These are phyloP conservation scores for Allomyces arbusculus DNA, from an alignment of 192 early-diverging fungal species.

Conservation along the genomic window DNA sequence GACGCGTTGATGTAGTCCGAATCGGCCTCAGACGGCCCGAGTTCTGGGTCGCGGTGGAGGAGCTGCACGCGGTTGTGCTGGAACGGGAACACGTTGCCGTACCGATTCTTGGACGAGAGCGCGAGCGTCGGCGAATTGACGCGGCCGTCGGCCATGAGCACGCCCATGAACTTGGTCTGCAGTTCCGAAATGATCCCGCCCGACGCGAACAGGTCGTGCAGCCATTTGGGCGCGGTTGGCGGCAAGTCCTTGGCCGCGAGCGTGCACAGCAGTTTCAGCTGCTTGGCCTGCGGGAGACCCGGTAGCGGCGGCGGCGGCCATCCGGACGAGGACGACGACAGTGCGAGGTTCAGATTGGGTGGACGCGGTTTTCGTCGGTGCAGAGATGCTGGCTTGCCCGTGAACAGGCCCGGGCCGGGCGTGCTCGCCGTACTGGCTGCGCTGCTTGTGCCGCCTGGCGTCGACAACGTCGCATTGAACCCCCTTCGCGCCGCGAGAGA, in stretches of 20 bases:
- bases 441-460: too few relatives aligned
- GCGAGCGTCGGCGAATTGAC: background rate
- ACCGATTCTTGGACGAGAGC: conserved; percentile 11
- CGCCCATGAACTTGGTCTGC: background rate
- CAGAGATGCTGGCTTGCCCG: background rate
- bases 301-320: background rate
- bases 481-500: too few relatives aligned
- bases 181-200: background rate
- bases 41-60: background rate
- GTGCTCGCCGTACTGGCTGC: too few relatives aligned
- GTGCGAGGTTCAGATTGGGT: background rate
- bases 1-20: background rate
- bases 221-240: background rate
- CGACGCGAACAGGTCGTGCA: background rate
- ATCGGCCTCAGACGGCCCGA: background rate
- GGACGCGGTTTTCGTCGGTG: background rate
- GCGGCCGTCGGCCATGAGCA: background rate
- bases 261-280: background rate
- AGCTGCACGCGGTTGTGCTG: conserved; percentile 21
- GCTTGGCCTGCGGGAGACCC: background rate
- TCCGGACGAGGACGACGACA: background rate
- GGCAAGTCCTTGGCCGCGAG: background rate
- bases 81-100: conserved; percentile 28
- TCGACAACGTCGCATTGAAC: too few relatives aligned
- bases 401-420: background rate